Conservation (phyloP, 2,329 filamentous ascomycete species). For the Rhinocladiella mackenziei region DNA sequence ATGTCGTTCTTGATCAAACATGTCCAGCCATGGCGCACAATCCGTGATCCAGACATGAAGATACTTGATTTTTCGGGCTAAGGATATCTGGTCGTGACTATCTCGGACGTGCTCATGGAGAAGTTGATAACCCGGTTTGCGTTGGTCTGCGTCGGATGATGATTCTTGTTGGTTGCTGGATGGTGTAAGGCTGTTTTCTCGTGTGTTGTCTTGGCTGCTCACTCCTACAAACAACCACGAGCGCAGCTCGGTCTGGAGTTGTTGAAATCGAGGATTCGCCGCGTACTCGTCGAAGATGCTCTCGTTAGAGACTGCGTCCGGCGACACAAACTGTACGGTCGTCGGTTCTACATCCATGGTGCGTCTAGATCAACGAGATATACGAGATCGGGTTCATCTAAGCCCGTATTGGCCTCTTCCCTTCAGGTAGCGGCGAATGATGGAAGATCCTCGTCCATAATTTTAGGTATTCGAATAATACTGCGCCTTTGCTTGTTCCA, state of each 20-base stretch:
- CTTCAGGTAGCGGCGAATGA: too few species aligned
- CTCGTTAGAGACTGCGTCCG: conserved; percentile 6
- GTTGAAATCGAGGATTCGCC: conserved; percentile 12
- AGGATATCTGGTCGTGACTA: conserved; percentile 2
- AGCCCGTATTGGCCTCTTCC: too few species aligned
- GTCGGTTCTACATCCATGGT: neutral
- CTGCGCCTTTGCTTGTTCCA: too few species aligned
- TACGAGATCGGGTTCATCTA: too few species aligned
- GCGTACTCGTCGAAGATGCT: conserved; percentile 12
- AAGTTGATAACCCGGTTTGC: conserved; percentile 4
- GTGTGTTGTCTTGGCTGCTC: conserved; percentile 1
- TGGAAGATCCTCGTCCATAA: too few species aligned
- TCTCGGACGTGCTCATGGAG: conserved; percentile 3
- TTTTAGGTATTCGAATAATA: too few species aligned
- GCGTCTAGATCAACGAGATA: too few species aligned
- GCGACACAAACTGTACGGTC: conserved; percentile 5
- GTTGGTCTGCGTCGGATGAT: neutral
- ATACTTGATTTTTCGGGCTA: conserved; percentile 4
- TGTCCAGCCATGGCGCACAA: conserved; percentile 46
- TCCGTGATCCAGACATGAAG: conserved; percentile 11
- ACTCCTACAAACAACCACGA: conserved; percentile 11
- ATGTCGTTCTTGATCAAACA: conserved; percentile 52
- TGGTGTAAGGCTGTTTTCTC: neutral
- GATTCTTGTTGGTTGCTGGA: neutral
- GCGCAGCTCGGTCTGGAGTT: conserved; percentile 12